Evolutionary conservation across 2,329 filamentous ascomycete genomes (phyloP).

Genomic region (Leptographium lundbergii): DNA sequence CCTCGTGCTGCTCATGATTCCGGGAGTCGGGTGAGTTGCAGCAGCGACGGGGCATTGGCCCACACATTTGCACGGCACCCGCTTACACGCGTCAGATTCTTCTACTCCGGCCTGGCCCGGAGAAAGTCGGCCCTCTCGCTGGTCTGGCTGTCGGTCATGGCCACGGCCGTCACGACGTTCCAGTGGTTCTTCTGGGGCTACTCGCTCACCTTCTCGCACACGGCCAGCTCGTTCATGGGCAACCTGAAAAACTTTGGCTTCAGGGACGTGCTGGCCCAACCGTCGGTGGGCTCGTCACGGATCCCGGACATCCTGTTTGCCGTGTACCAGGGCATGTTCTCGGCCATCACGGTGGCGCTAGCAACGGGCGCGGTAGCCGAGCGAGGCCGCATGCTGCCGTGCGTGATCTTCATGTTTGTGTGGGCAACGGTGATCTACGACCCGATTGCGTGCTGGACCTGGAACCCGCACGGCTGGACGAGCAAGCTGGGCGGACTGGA

Average conservation of each 20-base stretch:
- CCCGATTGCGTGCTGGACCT: constrained; percentile 89
- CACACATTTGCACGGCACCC: background rate
- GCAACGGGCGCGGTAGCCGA: constrained; percentile 69
- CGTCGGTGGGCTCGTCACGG: constrained; percentile 58
- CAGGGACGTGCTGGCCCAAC: constrained; percentile 58
- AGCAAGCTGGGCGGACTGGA: constrained; percentile 70
- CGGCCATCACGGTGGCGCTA: constrained; percentile 72
- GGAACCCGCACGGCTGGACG: constrained; percentile 75
- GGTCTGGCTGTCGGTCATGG: constrained; percentile 85
- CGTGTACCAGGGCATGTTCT: constrained; percentile 82
- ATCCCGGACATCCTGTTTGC: constrained; percentile 79
- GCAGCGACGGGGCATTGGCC: background rate
- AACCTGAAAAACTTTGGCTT: constrained; percentile 71
- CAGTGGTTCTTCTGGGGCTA: constrained; percentile 96
- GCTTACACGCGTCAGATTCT: constrained; percentile 42
- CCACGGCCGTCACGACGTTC: constrained; percentile 69
- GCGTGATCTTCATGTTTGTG: constrained; percentile 84
- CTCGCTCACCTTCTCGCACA: constrained; percentile 70
- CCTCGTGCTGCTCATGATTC: constrained; percentile 83
- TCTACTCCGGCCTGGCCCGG: constrained; percentile 82
- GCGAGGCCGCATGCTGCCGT: constrained; percentile 76
- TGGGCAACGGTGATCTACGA: constrained; percentile 88
- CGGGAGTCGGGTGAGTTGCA: constrained; percentile 57
- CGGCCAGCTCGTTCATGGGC: constrained; percentile 63
- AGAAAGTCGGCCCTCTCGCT: constrained; percentile 81